Evolutionary conservation across 768 basidiomycete genomes (phyloP).

Genomic region (Podaxis sp.): DNA sequence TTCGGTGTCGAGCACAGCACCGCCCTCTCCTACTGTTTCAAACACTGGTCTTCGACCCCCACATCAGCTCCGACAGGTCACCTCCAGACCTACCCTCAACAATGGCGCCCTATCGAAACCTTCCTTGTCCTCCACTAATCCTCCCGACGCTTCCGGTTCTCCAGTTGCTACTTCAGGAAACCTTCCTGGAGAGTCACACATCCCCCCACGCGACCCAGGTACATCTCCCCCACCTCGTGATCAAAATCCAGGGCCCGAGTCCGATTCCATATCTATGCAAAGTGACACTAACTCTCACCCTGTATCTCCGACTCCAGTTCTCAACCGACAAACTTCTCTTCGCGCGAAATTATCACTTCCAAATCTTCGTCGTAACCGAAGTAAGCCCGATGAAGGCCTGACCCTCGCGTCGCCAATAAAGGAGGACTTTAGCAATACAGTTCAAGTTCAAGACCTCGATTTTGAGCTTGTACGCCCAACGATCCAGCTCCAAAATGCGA

Average conservation of each 20-base stretch:
- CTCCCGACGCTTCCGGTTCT: background rate
- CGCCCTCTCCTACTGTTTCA: slow-evolving; percentile 23
- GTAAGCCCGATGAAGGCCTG: slow-evolving; percentile 35
- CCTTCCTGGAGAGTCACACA: background rate
- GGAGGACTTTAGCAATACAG: background rate
- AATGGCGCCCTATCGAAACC: slow-evolving; percentile 16
- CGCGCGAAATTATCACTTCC: slow-evolving; percentile 70
- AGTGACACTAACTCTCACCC: slow-evolving; percentile 35
- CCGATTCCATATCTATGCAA: slow-evolving; percentile 26
- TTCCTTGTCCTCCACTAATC: background rate
- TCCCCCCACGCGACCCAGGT: background rate
- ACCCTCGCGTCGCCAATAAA: slow-evolving; percentile 12
- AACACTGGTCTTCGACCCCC: slow-evolving; percentile 10
- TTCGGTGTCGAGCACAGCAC: slow-evolving; percentile 10
- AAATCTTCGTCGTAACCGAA: slow-evolving; percentile 51
- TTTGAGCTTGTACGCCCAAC: slow-evolving; percentile 75
- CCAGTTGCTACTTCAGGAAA: background rate
- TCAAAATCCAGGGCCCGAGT: background rate
- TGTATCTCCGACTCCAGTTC: slow-evolving; percentile 36
- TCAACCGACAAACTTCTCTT: slow-evolving; percentile 43
- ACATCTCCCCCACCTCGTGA: background rate
- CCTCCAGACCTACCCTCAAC: slow-evolving; percentile 28
- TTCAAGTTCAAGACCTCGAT: slow-evolving; percentile 76
- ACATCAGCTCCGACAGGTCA: slow-evolving; percentile 25
- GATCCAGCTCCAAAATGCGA: slow-evolving; percentile 33